Evolutionary conservation across 169 alveolate genomes (phyloP).

Genomic region (Plasmodium vivax): DNA sequence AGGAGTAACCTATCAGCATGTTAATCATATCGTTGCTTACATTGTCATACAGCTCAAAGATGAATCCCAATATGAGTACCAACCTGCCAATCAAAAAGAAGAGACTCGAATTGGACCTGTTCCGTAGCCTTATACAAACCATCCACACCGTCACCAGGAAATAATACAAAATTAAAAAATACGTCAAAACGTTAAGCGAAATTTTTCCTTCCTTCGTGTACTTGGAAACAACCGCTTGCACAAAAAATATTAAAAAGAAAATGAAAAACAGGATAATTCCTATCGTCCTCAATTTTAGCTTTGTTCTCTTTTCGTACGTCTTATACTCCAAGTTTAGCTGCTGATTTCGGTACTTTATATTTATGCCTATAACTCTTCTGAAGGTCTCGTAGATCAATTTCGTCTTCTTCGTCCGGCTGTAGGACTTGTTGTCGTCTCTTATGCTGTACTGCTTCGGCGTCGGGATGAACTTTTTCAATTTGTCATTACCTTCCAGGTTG

Average conservation of each 20-base stretch:
- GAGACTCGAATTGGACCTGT: slow-evolving; percentile 17
- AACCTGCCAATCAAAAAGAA: slow-evolving; percentile 33
- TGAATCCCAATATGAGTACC: slow-evolving; percentile 22
- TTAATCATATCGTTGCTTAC: slow-evolving; percentile 25
- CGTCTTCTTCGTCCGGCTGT: slow-evolving; percentile 6
- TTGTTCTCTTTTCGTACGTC: slow-evolving; percentile 65
- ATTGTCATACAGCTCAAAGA: slow-evolving; percentile 58
- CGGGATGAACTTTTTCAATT: slow-evolving; percentile 30
- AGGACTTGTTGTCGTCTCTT: slow-evolving; percentile 32
- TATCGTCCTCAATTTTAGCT: slow-evolving; percentile 44
- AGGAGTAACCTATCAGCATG: slow-evolving; percentile 31
- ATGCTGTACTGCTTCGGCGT: slow-evolving; percentile 26
- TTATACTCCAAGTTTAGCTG: slow-evolving; percentile 74
- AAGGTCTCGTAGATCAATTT: slow-evolving; percentile 26
- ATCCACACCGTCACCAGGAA: not conserved
- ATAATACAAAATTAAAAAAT: not conserved
- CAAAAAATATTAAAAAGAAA: slow-evolving; percentile 10
- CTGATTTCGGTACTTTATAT: slow-evolving; percentile 64
- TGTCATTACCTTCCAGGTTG: not conserved
- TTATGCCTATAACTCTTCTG: slow-evolving; percentile 22
- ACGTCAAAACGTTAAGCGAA: not conserved
- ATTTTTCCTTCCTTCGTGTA: not conserved
- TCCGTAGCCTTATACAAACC: not conserved
- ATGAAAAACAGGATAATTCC: slow-evolving; percentile 22
- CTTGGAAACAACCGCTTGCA: slow-evolving; percentile 4